A percentile compares a stretch with the other conserved stretches of the same genome.
These are phyloP conservation scores for Venturia effusa DNA, from an alignment of 2,329 filamentous ascomycete genomes.

Conservation along the genomic window DNA sequence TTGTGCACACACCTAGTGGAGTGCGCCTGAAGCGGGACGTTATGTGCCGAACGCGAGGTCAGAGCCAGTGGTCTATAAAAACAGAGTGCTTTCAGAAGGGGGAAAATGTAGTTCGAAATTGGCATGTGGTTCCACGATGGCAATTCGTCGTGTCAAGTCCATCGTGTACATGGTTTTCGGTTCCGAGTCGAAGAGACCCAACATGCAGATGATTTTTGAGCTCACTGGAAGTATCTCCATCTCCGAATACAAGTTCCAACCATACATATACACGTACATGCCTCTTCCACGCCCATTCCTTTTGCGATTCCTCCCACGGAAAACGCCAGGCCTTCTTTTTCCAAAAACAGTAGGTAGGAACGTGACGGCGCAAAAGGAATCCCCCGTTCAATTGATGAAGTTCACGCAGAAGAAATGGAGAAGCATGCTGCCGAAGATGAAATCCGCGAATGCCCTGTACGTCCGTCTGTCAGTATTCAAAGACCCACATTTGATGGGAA, in stretches of 20 bases:
- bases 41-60: no score
- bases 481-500: neutral
- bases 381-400: slow-evolving; percentile 75
- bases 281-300: neutral
- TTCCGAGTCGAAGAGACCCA: neutral
- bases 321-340: neutral
- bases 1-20: neutral
- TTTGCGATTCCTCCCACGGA: neutral
- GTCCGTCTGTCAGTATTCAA: slow-evolving; percentile 3
- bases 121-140: no score
- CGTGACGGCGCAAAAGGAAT: neutral
- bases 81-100: no score
- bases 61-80: no score
- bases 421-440: slow-evolving; percentile 85
- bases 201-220: neutral
- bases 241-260: neutral
- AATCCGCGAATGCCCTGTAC: slow-evolving; percentile 85
- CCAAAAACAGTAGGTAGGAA: neutral
- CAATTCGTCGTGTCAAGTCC: no score
- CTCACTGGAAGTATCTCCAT: neutral
- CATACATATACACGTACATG: neutral
- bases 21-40: no score
- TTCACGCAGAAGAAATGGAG: slow-evolving; percentile 99
- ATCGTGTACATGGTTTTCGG: neutral
- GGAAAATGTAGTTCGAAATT: no score